Conservation (phyloP, 352 stramenopile species). For the Pythium coloratum region DNA sequence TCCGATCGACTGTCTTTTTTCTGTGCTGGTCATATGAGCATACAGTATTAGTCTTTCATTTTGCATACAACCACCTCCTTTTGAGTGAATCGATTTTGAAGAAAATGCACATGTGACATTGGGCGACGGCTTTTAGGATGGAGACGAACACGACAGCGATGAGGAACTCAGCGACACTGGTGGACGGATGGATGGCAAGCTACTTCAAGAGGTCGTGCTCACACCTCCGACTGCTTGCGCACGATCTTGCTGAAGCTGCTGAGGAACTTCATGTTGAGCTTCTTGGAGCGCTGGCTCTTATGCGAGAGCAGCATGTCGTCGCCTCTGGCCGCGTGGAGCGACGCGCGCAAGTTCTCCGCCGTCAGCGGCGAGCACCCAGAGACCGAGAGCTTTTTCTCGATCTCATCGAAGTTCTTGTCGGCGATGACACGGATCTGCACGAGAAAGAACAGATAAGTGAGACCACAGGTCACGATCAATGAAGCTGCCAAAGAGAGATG, state of each 20-base stretch:
- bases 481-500: background rate
- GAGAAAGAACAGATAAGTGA: background rate
- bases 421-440: slow-evolving; percentile 60
- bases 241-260: slow-evolving; percentile 35
- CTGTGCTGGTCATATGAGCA: too few relatives aligned
- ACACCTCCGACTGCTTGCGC: slow-evolving; percentile 33
- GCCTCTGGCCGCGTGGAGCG: slow-evolving; percentile 33
- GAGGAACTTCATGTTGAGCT: slow-evolving; percentile 84
- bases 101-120: slow-evolving; percentile 3
- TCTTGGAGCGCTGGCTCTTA: slow-evolving; percentile 64
- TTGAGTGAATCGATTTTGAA: slow-evolving; percentile 3
- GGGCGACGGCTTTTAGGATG: background rate
- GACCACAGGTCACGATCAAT: background rate
- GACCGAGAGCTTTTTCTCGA: slow-evolving; percentile 61
- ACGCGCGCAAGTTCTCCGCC: slow-evolving; percentile 46
- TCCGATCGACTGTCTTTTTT: background rate
- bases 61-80: background rate
- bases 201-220: background rate
- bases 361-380: slow-evolving; percentile 43
- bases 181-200: background rate
- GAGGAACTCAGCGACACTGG: slow-evolving; percentile 3
- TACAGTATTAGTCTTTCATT: background rate
- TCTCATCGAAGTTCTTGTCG: slow-evolving; percentile 73
- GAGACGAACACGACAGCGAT: background rate
- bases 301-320: slow-evolving; percentile 27